These are phyloP conservation scores for Ogataea glucozyma DNA, from an alignment of 805 yeast species.

Conservation along the genomic window DNA sequence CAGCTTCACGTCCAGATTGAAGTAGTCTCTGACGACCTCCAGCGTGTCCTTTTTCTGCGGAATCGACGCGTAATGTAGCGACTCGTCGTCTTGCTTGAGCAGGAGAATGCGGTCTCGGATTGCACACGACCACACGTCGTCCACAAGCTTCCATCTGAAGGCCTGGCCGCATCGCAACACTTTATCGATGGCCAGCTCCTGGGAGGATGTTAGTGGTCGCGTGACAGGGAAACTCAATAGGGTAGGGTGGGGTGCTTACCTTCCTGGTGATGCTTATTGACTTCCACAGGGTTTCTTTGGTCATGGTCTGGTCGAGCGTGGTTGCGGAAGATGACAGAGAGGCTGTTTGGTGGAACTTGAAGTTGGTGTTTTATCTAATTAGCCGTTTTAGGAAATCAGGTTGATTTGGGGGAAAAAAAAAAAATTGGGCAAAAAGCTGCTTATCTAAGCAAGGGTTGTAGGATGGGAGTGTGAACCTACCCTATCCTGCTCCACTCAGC, in stretches of 20 bases:
- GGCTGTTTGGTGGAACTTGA: too few species aligned
- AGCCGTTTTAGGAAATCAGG: constrained; percentile 2
- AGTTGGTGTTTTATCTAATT: not conserved
- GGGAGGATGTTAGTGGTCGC: constrained; percentile 5
- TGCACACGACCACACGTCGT: constrained; percentile 67
- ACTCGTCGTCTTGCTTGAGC: constrained; percentile 55
- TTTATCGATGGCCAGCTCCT: constrained; percentile 59
- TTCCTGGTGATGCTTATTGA: constrained; percentile 26
- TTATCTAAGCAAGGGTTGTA: too few species aligned
- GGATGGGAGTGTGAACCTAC: too few species aligned
- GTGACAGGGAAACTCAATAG: not conserved
- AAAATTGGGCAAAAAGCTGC: not conserved
- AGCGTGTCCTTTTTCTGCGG: constrained; percentile 39
- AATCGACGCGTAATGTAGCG: constrained; percentile 53
- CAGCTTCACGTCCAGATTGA: constrained; percentile 62
- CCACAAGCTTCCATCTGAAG: constrained; percentile 69
- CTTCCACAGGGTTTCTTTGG: constrained; percentile 32
- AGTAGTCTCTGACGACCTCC: constrained; percentile 60
- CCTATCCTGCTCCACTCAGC: too few species aligned
- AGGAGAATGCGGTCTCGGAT: constrained; percentile 60
- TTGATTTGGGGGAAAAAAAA: not conserved
- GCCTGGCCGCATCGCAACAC: constrained; percentile 87
- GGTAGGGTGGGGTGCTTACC: constrained; percentile 15
- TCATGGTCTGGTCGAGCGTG: constrained; percentile 17
- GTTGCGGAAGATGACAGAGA: too few species aligned